phyloP scores from a whole-genome alignment of 371 early-diverging fungal species.

The Syncephalastrum contaminatum region DNA sequence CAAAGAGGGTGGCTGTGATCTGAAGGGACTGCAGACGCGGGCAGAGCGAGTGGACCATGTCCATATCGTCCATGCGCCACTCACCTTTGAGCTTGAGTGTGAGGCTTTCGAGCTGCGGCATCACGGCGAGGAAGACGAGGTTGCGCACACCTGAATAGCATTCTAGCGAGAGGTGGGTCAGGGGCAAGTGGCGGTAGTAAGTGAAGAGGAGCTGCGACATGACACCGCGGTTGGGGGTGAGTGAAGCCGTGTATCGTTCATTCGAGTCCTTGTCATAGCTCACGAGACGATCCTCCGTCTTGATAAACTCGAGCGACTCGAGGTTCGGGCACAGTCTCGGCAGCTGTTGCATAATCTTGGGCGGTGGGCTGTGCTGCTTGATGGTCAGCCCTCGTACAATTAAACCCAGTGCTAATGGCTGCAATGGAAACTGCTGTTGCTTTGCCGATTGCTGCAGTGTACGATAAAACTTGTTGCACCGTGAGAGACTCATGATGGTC shows the following conservation, averaged over 20 bases:
- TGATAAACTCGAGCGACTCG: neutral
- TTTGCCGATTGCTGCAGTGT: neutral
- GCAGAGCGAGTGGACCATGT: slow-evolving; percentile 1
- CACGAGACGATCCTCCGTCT: slow-evolving; percentile 5
- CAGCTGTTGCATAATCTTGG: slow-evolving; percentile 2
- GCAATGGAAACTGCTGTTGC: neutral
- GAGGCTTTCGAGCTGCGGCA: neutral
- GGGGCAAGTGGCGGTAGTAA: neutral
- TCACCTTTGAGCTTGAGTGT: slow-evolving; percentile 2
- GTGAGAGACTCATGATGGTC: neutral
- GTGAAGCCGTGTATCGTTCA: neutral
- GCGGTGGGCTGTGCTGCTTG: slow-evolving; percentile 6
- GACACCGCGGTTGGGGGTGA: slow-evolving; percentile 3
- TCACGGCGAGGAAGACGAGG: slow-evolving; percentile 2
- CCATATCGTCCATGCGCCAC: slow-evolving; percentile 6
- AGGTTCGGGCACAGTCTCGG: slow-evolving; percentile 1
- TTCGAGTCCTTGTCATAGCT: slow-evolving; percentile 1
- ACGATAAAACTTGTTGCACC: slow-evolving; percentile 2
- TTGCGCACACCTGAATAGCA: slow-evolving; percentile 1
- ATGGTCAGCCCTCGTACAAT: neutral
- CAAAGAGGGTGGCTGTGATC: neutral
- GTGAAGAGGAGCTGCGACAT: slow-evolving; percentile 5
- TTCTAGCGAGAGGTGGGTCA: neutral
- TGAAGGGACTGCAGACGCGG: neutral
- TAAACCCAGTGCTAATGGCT: neutral